Evolutionary conservation across 2,329 filamentous ascomycete species (phyloP).

Genomic region (Alternaria postmessia): DNA sequence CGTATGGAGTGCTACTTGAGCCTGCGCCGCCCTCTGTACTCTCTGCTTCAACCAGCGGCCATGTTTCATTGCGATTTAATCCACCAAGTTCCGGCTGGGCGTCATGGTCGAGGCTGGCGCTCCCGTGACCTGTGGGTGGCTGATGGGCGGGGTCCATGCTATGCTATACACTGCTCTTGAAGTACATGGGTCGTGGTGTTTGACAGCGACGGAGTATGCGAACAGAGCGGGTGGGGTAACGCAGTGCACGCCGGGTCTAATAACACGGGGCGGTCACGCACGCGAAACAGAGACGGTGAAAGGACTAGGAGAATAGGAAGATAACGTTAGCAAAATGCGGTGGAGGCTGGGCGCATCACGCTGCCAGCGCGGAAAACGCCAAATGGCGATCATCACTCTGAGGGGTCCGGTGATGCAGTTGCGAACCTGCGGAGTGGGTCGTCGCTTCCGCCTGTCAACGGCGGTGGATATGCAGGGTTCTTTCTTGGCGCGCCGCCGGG

Average conservation of each 20-base stretch:
- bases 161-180: conserved; percentile 10
- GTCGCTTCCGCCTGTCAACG: conserved; percentile 23
- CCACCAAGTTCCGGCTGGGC: conserved; percentile 6
- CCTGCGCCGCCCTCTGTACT: conserved; percentile 16
- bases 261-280: conserved; percentile 2
- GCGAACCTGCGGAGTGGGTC: conserved; percentile 17
- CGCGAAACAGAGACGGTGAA: not conserved
- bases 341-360: conserved; percentile 17
- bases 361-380: conserved; percentile 15
- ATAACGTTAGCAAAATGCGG: conserved; percentile 10
- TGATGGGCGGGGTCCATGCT: conserved; percentile 29
- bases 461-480: conserved; percentile 20
- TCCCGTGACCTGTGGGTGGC: conserved; percentile 23
- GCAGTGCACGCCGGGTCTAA: conserved; percentile 3
- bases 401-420: conserved; percentile 25
- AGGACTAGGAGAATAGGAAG: conserved; percentile 3
- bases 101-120: conserved; percentile 21
- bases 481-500: conserved; percentile 10
- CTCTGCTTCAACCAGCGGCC: conserved; percentile 20
- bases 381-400: conserved; percentile 20
- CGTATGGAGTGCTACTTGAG: conserved; percentile 25
- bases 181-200: conserved; percentile 16
- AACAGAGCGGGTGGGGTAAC: conserved; percentile 10
- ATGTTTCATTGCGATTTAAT: conserved; percentile 22
- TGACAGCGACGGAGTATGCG: not conserved